Base-by-base conservation (phyloP, 345 rosid genomes). In the Euclidium syriacum region DNA sequence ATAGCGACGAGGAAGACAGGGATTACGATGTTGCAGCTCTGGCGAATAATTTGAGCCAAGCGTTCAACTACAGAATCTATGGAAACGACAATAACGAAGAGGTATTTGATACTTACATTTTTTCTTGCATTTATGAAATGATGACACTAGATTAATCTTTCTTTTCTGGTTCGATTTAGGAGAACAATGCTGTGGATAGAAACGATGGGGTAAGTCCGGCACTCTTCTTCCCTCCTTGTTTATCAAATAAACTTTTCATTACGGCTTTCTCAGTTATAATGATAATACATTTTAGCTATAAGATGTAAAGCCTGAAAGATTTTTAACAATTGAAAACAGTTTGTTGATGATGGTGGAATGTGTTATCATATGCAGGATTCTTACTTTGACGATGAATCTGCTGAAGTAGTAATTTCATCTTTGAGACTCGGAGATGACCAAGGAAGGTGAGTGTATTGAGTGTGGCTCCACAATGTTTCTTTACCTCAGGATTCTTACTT, bases 11-110 rank as follows among this genome's bases (percentile, higher is more conserved):
- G 36, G 97, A 94, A 59, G 96, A 90, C 70, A 75, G 82, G 62
- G 95, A 90, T 67, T 94, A 87, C 76, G 95, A 90, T 79, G 96
- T 94, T 74, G 92, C 95, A 33, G 92, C 95, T 71, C 81, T 94
- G 52, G 95, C 99, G 2, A 94, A 87, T 71, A 86, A 90, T 71
- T 72, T 94, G 72, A 94, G 79, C 67, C 92, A 94, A 75, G 90
- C 96, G 69, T 87, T 90, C 71, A 84, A 83, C 62, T 90, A 94
- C 80, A 84, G 88, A 75, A 87, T 83, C 38, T 90, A 94, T 52
- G 97, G 88, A 78, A 90, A 84, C 44, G 84, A 80, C 54, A 92
- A 83, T 41, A 73, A 79, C 48, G 96, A 88, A 81, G 96, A 87
- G 90, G 99, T 90, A 58, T 33, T 33, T 58, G 18, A 3, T 34